A percentile compares a stretch with the other conserved stretches of the same genome.
phyloP scores from a whole-genome alignment of 192 early-diverging fungal genomes.

The Coemansia sp. region DNA sequence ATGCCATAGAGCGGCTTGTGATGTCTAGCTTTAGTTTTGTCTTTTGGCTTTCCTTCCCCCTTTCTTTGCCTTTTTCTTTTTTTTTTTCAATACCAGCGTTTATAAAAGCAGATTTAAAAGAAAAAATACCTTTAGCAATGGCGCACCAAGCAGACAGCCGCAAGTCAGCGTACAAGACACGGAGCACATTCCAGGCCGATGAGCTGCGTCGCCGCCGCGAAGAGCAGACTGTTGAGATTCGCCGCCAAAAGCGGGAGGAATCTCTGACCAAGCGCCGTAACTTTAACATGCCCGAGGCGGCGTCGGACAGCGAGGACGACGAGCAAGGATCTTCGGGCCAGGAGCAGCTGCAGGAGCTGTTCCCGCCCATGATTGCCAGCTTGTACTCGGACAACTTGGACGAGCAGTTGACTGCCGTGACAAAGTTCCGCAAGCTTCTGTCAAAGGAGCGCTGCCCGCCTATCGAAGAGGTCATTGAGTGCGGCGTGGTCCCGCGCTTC shows the following conservation, averaged over 20 bases:
- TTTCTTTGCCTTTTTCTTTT: neutral
- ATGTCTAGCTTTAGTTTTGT: too few relatives aligned
- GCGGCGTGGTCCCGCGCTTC: conserved; percentile 90
- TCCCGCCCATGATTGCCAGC: conserved; percentile 75
- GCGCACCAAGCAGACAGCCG: conserved; percentile 1
- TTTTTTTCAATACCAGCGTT: neutral
- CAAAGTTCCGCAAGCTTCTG: conserved; percentile 91
- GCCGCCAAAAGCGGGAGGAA: conserved; percentile 96
- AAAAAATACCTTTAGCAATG: neutral
- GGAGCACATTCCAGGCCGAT: conserved; percentile 81
- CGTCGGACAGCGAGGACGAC: conserved; percentile 77
- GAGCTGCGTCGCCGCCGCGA: conserved; percentile 91
- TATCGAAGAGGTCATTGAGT: conserved; percentile 92
- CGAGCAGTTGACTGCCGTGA: conserved; percentile 76
- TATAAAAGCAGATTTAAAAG: neutral
- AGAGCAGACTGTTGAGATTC: conserved; percentile 88
- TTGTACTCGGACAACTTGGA: conserved; percentile 79
- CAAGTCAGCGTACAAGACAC: conserved; percentile 77
- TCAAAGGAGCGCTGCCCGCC: conserved; percentile 95
- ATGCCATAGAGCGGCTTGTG: too few relatives aligned
- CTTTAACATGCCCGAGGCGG: conserved; percentile 56
- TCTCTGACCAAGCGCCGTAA: conserved; percentile 90
- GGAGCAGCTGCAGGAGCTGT: conserved; percentile 74
- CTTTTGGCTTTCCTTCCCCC: neutral
- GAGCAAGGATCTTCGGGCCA: conserved; percentile 59